phyloP scores from a whole-genome alignment of 139 green algal genomes.

The Parachlorella kessleri region DNA sequence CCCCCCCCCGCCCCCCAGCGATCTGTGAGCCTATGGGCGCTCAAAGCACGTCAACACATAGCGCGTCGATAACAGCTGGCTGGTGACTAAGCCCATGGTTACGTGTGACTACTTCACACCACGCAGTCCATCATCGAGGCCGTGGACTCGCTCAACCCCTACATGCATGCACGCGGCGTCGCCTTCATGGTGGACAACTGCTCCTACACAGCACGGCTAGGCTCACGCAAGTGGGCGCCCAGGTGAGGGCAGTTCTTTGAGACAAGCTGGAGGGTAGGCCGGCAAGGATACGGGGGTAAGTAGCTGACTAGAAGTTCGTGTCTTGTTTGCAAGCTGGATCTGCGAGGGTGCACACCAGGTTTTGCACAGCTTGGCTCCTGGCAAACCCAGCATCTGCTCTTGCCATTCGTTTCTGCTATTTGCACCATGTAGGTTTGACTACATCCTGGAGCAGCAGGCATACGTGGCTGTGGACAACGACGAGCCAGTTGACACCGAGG shows the following conservation, averaged over 20 bases:
- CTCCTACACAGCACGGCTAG: slow-evolving; percentile 99
- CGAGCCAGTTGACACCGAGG: slow-evolving; percentile 59
- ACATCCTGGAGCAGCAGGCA: slow-evolving; percentile 95
- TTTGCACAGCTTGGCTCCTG: background rate
- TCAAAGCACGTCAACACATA: too few relatives aligned
- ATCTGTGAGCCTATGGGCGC: too few relatives aligned
- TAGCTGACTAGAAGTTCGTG: background rate
- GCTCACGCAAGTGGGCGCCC: slow-evolving; percentile 97
- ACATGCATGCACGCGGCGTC: slow-evolving; percentile 99
- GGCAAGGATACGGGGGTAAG: too few relatives aligned
- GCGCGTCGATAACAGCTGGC: too few relatives aligned
- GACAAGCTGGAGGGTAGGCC: too few relatives aligned
- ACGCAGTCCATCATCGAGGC: slow-evolving; percentile 62
- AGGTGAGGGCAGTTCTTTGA: slow-evolving; percentile 26
- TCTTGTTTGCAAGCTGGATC: background rate
- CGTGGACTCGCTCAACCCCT: slow-evolving; percentile 98
- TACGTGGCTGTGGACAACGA: slow-evolving; percentile 79
- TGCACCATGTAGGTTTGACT: slow-evolving; percentile 88
- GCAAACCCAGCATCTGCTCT: background rate
- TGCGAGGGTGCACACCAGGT: background rate
- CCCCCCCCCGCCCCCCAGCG: too few relatives aligned
- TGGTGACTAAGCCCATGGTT: background rate
- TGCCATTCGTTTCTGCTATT: background rate
- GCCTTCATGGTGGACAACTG: slow-evolving; percentile 99
- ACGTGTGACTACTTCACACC: background rate